These are phyloP conservation scores for Vigna mungo DNA, from an alignment of 306 rosid genomes.

Conservation along the genomic window DNA sequence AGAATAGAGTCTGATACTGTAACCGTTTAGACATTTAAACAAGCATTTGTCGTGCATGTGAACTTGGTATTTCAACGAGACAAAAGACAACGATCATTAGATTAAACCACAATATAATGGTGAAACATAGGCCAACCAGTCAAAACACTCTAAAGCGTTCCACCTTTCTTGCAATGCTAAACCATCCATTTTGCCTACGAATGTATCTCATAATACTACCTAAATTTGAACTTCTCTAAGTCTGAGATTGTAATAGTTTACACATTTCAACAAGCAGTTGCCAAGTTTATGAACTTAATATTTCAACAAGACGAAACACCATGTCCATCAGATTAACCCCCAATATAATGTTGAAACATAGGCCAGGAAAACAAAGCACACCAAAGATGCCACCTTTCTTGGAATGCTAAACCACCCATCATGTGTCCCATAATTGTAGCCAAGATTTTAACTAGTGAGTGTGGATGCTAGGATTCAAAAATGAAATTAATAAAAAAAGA, in stretches of 20 bases:
- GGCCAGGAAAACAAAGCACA: too few species aligned
- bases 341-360: too few species aligned
- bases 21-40: conserved; percentile 31
- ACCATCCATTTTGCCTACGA: background rate
- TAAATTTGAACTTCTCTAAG: too few species aligned
- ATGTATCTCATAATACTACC: background rate
- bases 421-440: background rate
- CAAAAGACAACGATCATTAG: background rate
- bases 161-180: background rate
- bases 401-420: too few species aligned
- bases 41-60: conserved; percentile 25
- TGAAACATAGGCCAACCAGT: background rate
- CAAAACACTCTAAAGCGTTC: background rate
- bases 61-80: conserved; percentile 17
- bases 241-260: too few species aligned
- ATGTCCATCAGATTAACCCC: too few species aligned
- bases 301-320: too few species aligned
- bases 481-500: background rate
- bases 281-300: too few species aligned
- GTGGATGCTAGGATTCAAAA: background rate
- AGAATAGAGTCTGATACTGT: background rate
- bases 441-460: background rate
- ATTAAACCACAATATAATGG: background rate
- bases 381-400: too few species aligned
- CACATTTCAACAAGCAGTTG: too few species aligned